These are phyloP conservation scores for Aspergillus jensenii DNA, from an alignment of 2,329 filamentous ascomycete species.

Conservation along the genomic window DNA sequence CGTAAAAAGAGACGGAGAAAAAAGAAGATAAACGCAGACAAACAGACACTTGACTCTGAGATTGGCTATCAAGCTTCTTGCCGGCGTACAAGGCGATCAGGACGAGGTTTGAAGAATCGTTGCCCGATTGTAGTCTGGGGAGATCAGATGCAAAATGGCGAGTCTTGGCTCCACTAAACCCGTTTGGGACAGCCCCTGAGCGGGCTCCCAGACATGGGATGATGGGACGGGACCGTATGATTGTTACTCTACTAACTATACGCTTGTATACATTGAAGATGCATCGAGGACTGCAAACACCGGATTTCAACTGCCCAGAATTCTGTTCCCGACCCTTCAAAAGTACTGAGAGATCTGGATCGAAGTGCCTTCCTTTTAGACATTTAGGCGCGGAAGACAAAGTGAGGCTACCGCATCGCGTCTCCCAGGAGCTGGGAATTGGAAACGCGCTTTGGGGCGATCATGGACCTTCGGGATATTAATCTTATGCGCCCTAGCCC, in stretches of 20 bases:
- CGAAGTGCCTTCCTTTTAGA: not conserved
- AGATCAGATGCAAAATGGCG: not conserved
- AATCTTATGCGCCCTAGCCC: conserved; percentile 1
- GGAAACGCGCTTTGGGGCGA: conserved; percentile 2
- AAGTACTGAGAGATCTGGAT: not conserved
- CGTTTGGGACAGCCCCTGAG: conserved; percentile 1
- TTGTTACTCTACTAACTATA: not conserved
- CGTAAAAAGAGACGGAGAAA: not conserved
- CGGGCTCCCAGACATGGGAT: not conserved
- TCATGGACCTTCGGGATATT: conserved; percentile 3
- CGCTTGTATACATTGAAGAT: not conserved
- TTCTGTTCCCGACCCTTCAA: not conserved
- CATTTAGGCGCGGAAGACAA: not conserved
- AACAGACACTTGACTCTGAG: not conserved
- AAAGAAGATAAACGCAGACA: not conserved
- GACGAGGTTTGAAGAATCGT: not conserved
- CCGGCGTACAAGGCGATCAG: not conserved
- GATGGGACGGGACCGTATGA: not conserved
- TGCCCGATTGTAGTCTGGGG: not conserved
- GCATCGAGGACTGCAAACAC: too few species aligned
- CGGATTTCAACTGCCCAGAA: not conserved
- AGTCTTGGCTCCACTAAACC: not conserved
- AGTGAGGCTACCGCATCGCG: not conserved
- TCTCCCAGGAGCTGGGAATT: not conserved
- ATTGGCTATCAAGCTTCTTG: not conserved